Evolutionary conservation across 1,284 basidiomycete species (phyloP), one percentile per base, ranked within the genome.

Genomic region (Microbotryum lychnidis-dioicae): DNA sequence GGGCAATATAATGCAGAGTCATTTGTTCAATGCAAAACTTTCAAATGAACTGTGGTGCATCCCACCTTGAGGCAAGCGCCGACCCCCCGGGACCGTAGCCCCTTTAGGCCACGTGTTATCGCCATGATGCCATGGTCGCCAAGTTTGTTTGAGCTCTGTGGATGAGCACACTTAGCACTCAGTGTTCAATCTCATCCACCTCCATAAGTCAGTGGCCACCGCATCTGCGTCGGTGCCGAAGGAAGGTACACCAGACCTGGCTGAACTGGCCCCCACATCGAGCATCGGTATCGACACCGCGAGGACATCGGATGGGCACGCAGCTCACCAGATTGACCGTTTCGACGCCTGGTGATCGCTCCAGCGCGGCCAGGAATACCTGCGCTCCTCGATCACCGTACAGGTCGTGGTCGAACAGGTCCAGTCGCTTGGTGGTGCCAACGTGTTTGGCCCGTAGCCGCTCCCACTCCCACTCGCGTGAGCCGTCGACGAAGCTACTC

Each of bases 61-160:
- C 65, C 16, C 10, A 64, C 65, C 58, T 64, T 57, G 12, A 67
- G 54, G 23, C 58, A 56, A 0, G 57, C 51, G 4, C 64, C 66
- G n/a, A 66, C 47, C 50, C 61, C 66, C 0, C 57, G 48, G 3
- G 51, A 50, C 21, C 66, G 45, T 20, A 68, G 14, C 16, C 60
- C 50, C 54, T 68, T 68, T n/a, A 68, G 56, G 3, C 66, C 66
- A 10, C 56, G 51, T 9, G 66, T 49, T 1, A 68, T 42, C 45
- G 62, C 64, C 4, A 59, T 53, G 10, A 68, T 16, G 2, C 66
- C 66, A 23, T 62, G 60, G 46, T 68, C 66, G 4, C 66, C 62
- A 0, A 68, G 42, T 3, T 47, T 31, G 21, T 68, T 68, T 0
- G 61, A 60, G 2, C 63, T 65, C 51, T 12, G 20, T 8, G 1